Base-by-base conservation (phyloP, 768 basidiomycete genomes). In the Kwoniella bestiolae region DNA sequence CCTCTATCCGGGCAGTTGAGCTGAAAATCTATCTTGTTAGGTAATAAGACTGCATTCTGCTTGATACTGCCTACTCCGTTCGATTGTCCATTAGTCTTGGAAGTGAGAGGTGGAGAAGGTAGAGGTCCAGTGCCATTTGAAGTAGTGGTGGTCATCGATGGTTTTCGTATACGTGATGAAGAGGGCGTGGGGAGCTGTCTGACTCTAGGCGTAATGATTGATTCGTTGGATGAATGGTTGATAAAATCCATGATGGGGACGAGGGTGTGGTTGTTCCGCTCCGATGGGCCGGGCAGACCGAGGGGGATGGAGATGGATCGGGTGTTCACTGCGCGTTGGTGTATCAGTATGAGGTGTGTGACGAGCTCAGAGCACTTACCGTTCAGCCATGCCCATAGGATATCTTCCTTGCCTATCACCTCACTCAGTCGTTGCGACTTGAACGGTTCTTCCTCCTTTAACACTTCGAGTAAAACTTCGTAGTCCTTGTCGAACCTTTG, bases 201-300 rank as follows among this genome's bases (percentile, higher is more conserved):
- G 45, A 62, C 71, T 60, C 18, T 60, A 50, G 52, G 56, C 7
- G 71, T 77, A 64, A 65, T 75, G 56, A 70, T 59, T 46, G 61
- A 44, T 38, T 69, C 60, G 21, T 61, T 26, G n/a, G 71, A 71
- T 21, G 73, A 75, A 70, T 96, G 94, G 71, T 96, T 96, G 14
- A 91, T 91, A 67, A 97, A 89, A 82, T 98, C 95, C 57, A 96
- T 83, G 34, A 96, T 84, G 8, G 95, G 95, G 66, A 91, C 91
- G 63, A 98, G 84, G 0, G 93, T 91, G 75, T 95, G 94, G 78
- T 92, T 86, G 29, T 86, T 68, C 83, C 85, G 46, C 88, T 79
- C 65, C 86, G 88, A 76, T 87, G 86, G 79, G 2, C 31, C 55
- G 87, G 72, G 66, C 21, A 81, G 70, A 28, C 73, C 70, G 8